Evolutionary conservation across 441 rosid species (phyloP).

Genomic region (Cnidoscolus chayamansa): DNA sequence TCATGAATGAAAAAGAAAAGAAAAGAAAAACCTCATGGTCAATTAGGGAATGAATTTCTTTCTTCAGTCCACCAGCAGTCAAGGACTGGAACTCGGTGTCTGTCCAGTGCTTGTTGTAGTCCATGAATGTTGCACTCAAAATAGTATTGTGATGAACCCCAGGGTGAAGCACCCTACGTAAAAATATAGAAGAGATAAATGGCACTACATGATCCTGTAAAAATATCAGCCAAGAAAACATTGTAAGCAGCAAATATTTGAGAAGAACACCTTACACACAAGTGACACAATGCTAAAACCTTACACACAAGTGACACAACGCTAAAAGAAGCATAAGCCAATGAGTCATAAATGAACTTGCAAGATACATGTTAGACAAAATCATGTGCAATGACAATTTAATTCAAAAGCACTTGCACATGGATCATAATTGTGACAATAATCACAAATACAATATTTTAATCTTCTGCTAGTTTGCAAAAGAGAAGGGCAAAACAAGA

Average conservation of each 20-base stretch:
- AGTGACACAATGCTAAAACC: slow-evolving; percentile 2
- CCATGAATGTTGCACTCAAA: slow-evolving; percentile 69
- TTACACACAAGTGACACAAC: slow-evolving; percentile 4
- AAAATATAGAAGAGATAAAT: slow-evolving; percentile 74
- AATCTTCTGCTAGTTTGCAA: neutral
- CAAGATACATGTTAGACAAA: neutral
- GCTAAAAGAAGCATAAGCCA: neutral
- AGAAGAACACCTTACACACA: neutral
- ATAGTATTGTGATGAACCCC: slow-evolving; percentile 63
- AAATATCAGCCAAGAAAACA: slow-evolving; percentile 16
- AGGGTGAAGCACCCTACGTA: slow-evolving; percentile 80
- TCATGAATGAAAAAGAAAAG: neutral
- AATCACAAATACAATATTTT: neutral
- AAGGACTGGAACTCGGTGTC: slow-evolving; percentile 83
- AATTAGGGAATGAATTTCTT: slow-evolving; percentile 71
- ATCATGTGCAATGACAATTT: neutral
- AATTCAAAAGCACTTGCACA: neutral
- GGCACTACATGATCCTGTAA: slow-evolving; percentile 76
- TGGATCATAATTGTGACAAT: neutral
- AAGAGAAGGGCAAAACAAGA: neutral
- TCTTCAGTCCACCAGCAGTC: slow-evolving; percentile 77
- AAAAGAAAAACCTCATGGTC: slow-evolving; percentile 63
- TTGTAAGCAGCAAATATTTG: slow-evolving; percentile 17
- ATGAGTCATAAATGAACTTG: slow-evolving; percentile 8
- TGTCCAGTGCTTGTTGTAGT: slow-evolving; percentile 76